Evolutionary conservation across 257 asterid species (phyloP).

Genomic region (Euphrasia confusa): DNA sequence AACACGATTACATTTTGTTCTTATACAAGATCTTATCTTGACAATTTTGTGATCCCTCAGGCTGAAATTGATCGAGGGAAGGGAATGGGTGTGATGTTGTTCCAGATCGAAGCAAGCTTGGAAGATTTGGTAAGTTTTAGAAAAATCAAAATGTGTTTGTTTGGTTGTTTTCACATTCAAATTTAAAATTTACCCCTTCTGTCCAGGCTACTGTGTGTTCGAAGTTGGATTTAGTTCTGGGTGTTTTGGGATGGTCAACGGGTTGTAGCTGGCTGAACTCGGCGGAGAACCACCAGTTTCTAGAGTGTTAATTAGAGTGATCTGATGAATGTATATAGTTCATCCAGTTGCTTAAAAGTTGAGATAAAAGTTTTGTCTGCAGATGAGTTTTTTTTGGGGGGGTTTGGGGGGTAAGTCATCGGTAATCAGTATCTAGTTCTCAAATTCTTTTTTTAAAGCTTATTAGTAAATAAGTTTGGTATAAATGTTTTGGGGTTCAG

Average conservation of each 20-base stretch:
- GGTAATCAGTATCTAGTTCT: constrained; percentile 12
- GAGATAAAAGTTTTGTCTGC: constrained; percentile 41
- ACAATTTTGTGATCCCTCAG: constrained; percentile 31
- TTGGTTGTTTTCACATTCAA: neutral
- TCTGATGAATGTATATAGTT: constrained; percentile 8
- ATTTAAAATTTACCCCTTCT: neutral
- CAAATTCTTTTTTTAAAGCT: constrained; percentile 22
- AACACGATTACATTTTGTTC: neutral
- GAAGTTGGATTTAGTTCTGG: constrained; percentile 60
- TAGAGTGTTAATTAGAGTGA: constrained; percentile 42
- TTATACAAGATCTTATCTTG: neutral
- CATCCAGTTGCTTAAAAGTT: constrained; percentile 29
- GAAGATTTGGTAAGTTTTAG: constrained; percentile 56
- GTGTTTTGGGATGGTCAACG: constrained; percentile 79
- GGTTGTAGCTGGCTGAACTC: constrained; percentile 79
- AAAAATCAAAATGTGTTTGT: neutral
- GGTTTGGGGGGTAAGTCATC: neutral
- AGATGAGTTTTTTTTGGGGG: constrained; percentile 10
- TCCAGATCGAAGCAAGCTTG: constrained; percentile 59
- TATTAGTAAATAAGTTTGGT: constrained; percentile 14
- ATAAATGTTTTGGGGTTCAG: neutral
- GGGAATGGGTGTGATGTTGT: constrained; percentile 66
- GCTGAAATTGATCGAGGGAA: constrained; percentile 60
- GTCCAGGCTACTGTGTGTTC: constrained; percentile 55
- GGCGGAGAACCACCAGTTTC: constrained; percentile 34